These are phyloP conservation scores for Pseudopyrenochaeta lycopersici DNA, from an alignment of 2,329 filamentous ascomycete species.

Conservation along the genomic window DNA sequence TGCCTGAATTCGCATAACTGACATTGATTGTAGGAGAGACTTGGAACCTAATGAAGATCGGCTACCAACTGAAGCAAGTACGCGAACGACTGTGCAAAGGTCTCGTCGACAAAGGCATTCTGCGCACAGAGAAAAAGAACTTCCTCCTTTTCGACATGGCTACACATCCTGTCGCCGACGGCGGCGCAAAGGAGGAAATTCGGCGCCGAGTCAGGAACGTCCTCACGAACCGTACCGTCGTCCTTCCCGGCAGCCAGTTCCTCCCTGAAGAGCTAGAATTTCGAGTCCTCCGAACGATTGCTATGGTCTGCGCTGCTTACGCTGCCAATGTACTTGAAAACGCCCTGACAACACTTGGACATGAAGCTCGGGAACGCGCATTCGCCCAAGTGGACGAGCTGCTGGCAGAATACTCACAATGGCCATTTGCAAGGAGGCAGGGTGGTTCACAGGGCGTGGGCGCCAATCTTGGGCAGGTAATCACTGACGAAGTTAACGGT, in stretches of 20 bases:
- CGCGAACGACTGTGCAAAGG: constrained; percentile 97
- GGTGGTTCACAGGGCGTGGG: constrained; percentile 84
- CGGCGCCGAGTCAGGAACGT: constrained; percentile 90
- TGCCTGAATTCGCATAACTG: constrained; percentile 21
- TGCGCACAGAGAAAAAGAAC: constrained; percentile 98
- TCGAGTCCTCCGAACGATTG: constrained; percentile 87
- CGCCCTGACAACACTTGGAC: constrained; percentile 89
- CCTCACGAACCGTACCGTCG: constrained; percentile 91
- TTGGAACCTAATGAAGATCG: constrained; percentile 99
- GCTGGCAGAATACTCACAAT: constrained; percentile 95
- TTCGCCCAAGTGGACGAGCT: constrained; percentile 98
- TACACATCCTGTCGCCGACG: constrained; percentile 95
- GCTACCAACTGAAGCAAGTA: constrained; percentile 99
- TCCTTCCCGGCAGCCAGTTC: constrained; percentile 85
- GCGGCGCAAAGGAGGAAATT: constrained; percentile 97
- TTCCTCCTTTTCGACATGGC: constrained; percentile 99
- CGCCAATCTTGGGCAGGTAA: constrained; percentile 87
- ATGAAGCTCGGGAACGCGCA: constrained; percentile 91
- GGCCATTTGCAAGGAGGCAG: constrained; percentile 86
- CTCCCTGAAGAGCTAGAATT: constrained; percentile 95
- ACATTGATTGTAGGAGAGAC: constrained; percentile 77
- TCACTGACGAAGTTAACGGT: constrained; percentile 85
- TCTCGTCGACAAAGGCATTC: constrained; percentile 96
- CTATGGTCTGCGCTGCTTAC: constrained; percentile 98
- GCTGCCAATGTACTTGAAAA: constrained; percentile 98